phyloP scores from a whole-genome alignment of 139 green algal species.

The Chlorella sp. region DNA sequence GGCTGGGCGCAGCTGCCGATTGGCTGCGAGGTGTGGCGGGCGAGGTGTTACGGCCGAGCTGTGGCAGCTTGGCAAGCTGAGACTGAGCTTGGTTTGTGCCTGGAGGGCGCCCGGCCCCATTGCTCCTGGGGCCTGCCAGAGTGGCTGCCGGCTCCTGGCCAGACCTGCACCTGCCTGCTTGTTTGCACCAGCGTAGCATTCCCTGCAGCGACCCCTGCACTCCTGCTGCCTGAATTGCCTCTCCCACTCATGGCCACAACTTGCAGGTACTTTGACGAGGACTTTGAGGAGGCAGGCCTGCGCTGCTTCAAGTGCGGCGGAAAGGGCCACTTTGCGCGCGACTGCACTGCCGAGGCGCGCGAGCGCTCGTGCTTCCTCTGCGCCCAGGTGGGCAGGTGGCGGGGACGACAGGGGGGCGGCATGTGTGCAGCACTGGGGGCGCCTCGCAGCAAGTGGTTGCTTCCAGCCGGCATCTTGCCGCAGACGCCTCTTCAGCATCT shows the following conservation, averaged over 20 bases:
- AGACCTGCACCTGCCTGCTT: neutral
- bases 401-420: neutral
- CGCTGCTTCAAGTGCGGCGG: slow-evolving; percentile 69
- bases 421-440: no score
- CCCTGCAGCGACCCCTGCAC: neutral
- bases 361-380: slow-evolving; percentile 76
- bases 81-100: no score
- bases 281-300: slow-evolving; percentile 55
- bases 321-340: slow-evolving; percentile 56
- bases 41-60: no score
- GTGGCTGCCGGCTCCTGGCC: neutral
- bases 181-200: no score
- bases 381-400: slow-evolving; percentile 65
- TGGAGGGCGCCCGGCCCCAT: no score
- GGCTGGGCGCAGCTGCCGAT: neutral
- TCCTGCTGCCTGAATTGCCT: neutral
- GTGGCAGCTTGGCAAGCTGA: no score
- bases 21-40: no score
- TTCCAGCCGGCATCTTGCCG: no score
- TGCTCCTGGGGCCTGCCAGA: no score
- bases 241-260: neutral
- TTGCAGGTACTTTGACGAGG: slow-evolving; percentile 66
- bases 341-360: slow-evolving; percentile 52
- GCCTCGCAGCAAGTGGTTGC: no score
- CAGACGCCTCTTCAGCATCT: no score